These are phyloP conservation scores for Cryphonectria radicalis DNA, from an alignment of 2,329 filamentous ascomycete species.

Conservation along the genomic window DNA sequence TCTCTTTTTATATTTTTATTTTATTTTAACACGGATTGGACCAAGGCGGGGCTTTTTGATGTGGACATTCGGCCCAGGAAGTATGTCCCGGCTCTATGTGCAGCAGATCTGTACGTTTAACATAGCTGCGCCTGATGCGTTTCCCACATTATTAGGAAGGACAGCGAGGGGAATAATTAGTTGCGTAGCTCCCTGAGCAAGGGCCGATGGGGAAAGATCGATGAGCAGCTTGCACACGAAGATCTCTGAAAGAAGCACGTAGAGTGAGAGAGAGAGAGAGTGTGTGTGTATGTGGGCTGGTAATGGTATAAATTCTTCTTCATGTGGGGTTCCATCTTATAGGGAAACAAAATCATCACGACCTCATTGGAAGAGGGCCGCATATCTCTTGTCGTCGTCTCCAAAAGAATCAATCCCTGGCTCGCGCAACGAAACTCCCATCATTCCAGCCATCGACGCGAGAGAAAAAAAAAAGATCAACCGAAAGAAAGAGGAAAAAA, in stretches of 20 bases:
- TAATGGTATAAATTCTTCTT: background rate
- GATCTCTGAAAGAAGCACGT: background rate
- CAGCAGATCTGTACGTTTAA: constrained; percentile 8
- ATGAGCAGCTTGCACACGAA: constrained; percentile 7
- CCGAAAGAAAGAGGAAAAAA: background rate
- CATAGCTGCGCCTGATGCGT: constrained; percentile 11
- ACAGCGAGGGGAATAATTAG: constrained; percentile 12
- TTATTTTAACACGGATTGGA: too few relatives aligned
- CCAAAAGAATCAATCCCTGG: background rate
- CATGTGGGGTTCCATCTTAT: background rate
- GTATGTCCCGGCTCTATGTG: constrained; percentile 7
- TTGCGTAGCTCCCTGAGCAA: constrained; percentile 9
- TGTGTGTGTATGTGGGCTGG: too few relatives aligned
- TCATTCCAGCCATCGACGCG: background rate
- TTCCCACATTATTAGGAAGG: constrained; percentile 17
- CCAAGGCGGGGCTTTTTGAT: constrained; percentile 36
- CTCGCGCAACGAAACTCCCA: background rate
- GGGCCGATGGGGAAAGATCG: constrained; percentile 10
- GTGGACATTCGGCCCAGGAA: background rate
- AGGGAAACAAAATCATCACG: background rate
- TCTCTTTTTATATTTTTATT: too few relatives aligned
- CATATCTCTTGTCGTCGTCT: background rate
- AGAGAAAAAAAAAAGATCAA: background rate
- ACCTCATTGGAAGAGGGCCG: background rate
- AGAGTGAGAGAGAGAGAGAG: too few relatives aligned